Evolutionary conservation across 1,139 yeast genomes (phyloP).

Genomic region (Candida labiduridarum): DNA sequence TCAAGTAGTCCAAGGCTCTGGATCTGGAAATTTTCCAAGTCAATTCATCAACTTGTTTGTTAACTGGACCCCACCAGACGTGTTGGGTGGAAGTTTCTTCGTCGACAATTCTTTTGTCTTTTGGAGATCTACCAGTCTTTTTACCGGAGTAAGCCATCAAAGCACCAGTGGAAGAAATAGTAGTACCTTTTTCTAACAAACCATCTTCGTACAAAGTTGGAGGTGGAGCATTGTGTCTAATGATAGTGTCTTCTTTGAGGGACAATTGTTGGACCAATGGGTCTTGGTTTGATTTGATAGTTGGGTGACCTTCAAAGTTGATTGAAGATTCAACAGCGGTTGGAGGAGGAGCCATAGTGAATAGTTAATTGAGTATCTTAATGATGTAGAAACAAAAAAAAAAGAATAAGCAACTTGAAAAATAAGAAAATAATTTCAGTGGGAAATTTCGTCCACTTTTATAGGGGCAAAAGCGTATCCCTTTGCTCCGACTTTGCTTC

Average conservation of each 20-base stretch:
- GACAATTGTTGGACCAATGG: conserved; percentile 48
- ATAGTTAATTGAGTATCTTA: not conserved
- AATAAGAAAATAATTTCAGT: not conserved
- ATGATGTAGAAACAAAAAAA: not conserved
- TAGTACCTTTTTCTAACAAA: conserved; percentile 85
- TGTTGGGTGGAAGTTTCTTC: conserved; percentile 82
- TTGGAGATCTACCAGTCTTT: conserved; percentile 98
- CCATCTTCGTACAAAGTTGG: conserved; percentile 96
- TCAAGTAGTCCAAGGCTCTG: conserved; percentile 94
- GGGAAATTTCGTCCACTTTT: conserved; percentile 4
- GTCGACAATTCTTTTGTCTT: conserved; percentile 96
- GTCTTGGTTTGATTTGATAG: conserved; percentile 44
- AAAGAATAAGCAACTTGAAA: not conserved
- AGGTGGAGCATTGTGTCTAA: conserved; percentile 90
- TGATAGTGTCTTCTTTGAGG: conserved; percentile 49
- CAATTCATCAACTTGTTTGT: conserved; percentile 89
- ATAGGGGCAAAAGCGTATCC: not conserved
- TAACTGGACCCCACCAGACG: conserved; percentile 99
- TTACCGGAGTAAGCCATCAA: conserved; percentile 93
- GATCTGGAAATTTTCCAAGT: conserved; percentile 97
- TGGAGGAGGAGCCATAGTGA: conserved; percentile 51
- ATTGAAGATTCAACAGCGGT: conserved; percentile 51
- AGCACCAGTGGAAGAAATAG: conserved; percentile 93
- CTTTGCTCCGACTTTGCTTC: conserved; percentile 2
- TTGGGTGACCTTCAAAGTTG: conserved; percentile 46